Percentiles rank a stretch among this genome's conserved stretches.
phyloP scores from a whole-genome alignment of 2,329 filamentous ascomycete genomes.

The Colletotrichum sp. region DNA sequence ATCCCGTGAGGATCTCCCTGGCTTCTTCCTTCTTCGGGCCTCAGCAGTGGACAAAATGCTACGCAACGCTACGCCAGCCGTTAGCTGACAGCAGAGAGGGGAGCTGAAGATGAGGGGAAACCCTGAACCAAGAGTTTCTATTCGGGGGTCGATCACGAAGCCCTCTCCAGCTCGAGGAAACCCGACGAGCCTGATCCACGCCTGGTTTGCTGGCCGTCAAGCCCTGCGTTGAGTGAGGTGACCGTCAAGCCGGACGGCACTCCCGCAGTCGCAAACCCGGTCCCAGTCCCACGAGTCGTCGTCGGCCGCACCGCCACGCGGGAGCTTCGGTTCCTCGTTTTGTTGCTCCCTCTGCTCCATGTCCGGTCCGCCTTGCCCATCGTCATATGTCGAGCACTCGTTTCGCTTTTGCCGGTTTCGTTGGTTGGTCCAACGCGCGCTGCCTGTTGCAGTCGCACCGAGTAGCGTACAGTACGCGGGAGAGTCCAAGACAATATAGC shows the following conservation, averaged over 20 bases:
- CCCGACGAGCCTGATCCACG: neutral
- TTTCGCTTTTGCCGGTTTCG: neutral
- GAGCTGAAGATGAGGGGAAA: constrained; percentile 17
- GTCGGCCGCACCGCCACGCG: constrained; percentile 1
- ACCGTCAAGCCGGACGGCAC: neutral
- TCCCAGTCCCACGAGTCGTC: neutral
- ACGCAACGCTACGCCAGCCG: neutral
- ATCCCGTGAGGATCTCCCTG: constrained; percentile 18
- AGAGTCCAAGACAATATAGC: neutral
- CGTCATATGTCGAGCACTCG: neutral
- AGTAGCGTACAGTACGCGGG: neutral
- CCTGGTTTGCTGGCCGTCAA: neutral
- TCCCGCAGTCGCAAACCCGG: neutral
- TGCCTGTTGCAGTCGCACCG: neutral
- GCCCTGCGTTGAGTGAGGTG: neutral
- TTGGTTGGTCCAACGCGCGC: neutral
- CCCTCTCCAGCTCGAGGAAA: neutral
- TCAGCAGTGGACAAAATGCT: constrained; percentile 1
- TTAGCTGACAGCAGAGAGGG: neutral
- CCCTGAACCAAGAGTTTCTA: constrained; percentile 6
- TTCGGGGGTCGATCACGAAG: constrained; percentile 12
- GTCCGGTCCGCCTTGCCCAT: neutral
- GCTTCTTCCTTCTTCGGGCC: constrained; percentile 7
- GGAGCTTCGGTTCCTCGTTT: constrained; percentile 4
- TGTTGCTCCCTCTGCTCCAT: neutral